Base-by-base conservation (phyloP, 257 asterid genomes). In the Jacaranda copaia region DNA sequence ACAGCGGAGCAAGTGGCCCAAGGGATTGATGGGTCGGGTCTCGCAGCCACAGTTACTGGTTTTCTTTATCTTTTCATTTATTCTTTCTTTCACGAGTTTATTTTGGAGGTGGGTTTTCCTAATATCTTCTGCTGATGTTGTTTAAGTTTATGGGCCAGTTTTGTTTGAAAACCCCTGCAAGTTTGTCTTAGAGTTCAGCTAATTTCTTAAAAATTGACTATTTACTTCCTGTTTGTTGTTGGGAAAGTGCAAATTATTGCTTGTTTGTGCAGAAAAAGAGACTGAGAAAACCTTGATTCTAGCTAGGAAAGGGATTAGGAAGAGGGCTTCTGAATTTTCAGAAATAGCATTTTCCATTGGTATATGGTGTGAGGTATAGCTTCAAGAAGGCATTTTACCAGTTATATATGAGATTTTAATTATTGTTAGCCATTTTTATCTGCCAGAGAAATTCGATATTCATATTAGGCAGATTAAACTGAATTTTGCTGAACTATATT, bases 21-120 rank as follows among this genome's bases (percentile, higher is more conserved):
- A 58, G 96, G 93, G n/a, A 81, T 88, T 39, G 88, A 87, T 39
- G 96, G 84, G 40, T 85, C 96, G 20, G 85, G 71, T 79, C 91
- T 88, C 84, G 85, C 91, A 4, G 93, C 93, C 85, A 85, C 87
- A 72, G 87, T 88, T 81, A 88, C 91, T 35, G 93, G 93, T 87
- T 40, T 4, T 4, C 8, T 40, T 40, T 40, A n/a, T 43, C 45
- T 52, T 35, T 18, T 43, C 32, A 25, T 25, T 61, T 4, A 42
- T 1, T 58, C 45, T 49, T 45, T 15, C 40, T 62, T 76, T 6
- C 6, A 2, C 76, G 71, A 68, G 40, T 39, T 15, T 72, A 15
- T 8, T 58, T 57, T 13, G 16, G 7, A 12, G 39, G 39, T 15
- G n/a, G n/a, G 32, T n/a, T 52, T 52, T 69, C 10, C n/a, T 60